These are phyloP conservation scores for Cutaneotrichosporon cutaneum DNA, from an alignment of 1,284 basidiomycete species.

Conservation along the genomic window DNA sequence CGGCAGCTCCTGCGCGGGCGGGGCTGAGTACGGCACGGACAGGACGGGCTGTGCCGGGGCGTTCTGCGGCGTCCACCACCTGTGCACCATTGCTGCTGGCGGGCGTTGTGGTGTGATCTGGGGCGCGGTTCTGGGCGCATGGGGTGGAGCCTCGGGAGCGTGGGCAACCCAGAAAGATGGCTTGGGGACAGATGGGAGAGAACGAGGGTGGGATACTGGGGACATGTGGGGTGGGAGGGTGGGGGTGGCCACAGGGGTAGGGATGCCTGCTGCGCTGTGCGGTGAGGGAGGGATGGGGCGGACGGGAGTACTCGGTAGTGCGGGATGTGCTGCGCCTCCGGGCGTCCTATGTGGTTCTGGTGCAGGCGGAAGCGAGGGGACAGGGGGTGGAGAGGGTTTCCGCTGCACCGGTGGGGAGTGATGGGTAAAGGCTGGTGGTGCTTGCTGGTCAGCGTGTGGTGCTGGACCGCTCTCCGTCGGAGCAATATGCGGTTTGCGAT, in stretches of 20 bases:
- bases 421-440: too few species aligned
- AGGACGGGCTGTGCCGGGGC: background rate
- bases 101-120: background rate
- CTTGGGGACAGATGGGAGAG: background rate
- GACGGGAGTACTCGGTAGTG: background rate
- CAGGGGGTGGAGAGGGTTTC: background rate
- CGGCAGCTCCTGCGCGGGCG: background rate
- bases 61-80: background rate
- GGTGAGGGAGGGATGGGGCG: background rate
- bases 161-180: background rate
- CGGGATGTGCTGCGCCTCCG: background rate
- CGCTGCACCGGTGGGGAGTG: too few species aligned
- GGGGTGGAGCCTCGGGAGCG: background rate
- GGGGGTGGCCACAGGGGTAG: background rate
- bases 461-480: background rate
- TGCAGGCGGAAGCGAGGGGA: background rate
- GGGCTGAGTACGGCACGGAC: background rate
- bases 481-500: background rate
- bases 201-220: background rate
- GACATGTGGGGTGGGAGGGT: background rate
- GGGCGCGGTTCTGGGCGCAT: background rate
- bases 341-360: background rate
- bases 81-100: background rate
- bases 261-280: background rate
- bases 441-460: too few species aligned